These are phyloP conservation scores for Ustilago nuda DNA, from an alignment of 1,284 basidiomycete genomes.

Conservation along the genomic window DNA sequence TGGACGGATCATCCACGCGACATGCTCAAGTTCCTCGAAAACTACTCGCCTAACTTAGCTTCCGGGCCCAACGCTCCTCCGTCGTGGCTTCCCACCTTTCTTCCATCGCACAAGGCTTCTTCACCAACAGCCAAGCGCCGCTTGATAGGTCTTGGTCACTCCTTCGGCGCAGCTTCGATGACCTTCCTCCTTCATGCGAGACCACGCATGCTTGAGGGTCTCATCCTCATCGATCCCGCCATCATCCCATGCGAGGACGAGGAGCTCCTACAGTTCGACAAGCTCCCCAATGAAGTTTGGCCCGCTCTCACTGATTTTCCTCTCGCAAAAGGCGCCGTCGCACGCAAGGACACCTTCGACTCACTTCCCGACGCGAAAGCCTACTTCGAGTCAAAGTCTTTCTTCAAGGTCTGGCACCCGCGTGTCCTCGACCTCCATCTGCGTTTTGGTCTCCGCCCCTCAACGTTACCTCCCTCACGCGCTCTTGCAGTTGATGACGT, in stretches of 20 bases:
- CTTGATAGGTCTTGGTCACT: conserved; percentile 81
- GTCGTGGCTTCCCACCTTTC: conserved; percentile 48
- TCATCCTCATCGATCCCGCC: conserved; percentile 85
- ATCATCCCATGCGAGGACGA: conserved; percentile 71
- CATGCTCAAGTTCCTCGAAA: conserved; percentile 77
- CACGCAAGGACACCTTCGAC: conserved; percentile 76
- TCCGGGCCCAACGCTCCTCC: conserved; percentile 13
- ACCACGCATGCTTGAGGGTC: conserved; percentile 78
- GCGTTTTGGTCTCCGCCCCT: conserved; percentile 74
- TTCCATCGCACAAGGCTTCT: conserved; percentile 32
- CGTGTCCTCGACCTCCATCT: conserved; percentile 78
- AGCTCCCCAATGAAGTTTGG: conserved; percentile 20
- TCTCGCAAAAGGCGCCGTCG: conserved; percentile 73
- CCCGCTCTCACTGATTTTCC: conserved; percentile 46
- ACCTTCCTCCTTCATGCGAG: conserved; percentile 75
- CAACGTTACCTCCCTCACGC: conserved; percentile 12
- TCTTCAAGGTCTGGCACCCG: conserved; percentile 81
- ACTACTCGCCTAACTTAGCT: conserved; percentile 73
- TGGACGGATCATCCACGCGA: conserved; percentile 80
- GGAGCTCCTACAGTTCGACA: conserved; percentile 13
- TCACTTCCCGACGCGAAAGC: conserved; percentile 59
- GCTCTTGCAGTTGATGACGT: conserved; percentile 35
- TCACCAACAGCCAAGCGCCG: conserved; percentile 40
- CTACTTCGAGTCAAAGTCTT: conserved; percentile 74
- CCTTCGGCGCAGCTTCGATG: conserved; percentile 71